Evolutionary conservation across 768 basidiomycete genomes (phyloP), one percentile per base, ranked within the genome.

Genomic region (Paxillus involutus): DNA sequence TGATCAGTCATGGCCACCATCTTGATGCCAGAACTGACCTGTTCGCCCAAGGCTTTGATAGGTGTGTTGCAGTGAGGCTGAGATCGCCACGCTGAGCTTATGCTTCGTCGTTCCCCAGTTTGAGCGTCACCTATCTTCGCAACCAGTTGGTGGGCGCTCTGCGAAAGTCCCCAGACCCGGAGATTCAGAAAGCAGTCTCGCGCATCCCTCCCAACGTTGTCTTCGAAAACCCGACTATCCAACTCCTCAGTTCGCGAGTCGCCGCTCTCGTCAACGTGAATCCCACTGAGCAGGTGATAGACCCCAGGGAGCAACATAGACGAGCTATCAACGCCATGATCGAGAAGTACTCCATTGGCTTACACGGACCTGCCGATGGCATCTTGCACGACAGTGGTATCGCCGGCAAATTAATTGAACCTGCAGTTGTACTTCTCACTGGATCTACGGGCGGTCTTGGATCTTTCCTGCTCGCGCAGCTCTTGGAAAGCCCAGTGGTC

Each of bases 391-490:
- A 12, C n/a, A 47, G 36, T 35, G 44, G 14, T 21, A 10, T 52
- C 9, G 58, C 40, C 17, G 53, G 30, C 42, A 48, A 47, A 14
- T 16, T 9, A 11, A 39, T 40, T 13, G 57, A 60, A 14, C 44
- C 50, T 12, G 60, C 59, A 0, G 70, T 71, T 0, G 69, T 78
- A 1, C 57, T 75, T 11, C 55, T 78, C 32, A 78, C 76, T 0
- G 76, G 76, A 10, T 65, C 69, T 5, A 78, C 77, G 1, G 76
- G 76, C 3, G 68, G 64, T n/a, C 63, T 78, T 3, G 77, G 77
- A 13, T 69, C 72, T 1, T 66, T 73, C 45, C 52, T 76, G 3
- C 69, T 76, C 6, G 63, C 60, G 0, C 52, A 60, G 8, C 67
- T 77, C 8, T 48, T 73, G 10, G 30, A 48, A 6, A 61, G 59